Percentiles rank a stretch among this genome's conserved stretches.
These are phyloP conservation scores for Sphagnurus paluster DNA, from an alignment of 1,284 basidiomycete genomes.

Conservation along the genomic window DNA sequence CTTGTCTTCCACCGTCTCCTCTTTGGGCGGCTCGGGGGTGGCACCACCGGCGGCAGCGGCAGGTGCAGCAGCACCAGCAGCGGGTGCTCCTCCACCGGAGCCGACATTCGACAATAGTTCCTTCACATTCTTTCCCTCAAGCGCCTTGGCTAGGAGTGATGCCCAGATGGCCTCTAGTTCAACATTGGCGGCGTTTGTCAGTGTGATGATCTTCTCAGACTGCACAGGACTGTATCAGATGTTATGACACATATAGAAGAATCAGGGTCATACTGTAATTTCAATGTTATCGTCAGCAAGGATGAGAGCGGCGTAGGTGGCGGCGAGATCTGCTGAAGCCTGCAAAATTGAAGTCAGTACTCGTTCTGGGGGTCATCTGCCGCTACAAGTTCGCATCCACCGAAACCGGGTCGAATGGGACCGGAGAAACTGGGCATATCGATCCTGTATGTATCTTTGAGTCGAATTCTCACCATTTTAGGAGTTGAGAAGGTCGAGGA, in stretches of 20 bases:
- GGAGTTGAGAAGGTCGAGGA: conserved; percentile 12
- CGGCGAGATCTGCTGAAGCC: conserved; percentile 76
- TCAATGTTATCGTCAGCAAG: conserved; percentile 89
- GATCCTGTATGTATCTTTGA: conserved; percentile 1
- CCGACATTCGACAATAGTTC: conserved; percentile 93
- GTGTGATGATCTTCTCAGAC: conserved; percentile 88
- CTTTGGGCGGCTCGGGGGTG: conserved; percentile 61
- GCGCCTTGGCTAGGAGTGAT: conserved; percentile 92
- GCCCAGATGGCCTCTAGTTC: conserved; percentile 99
- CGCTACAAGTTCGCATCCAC: conserved; percentile 22
- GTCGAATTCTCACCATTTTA: conserved; percentile 22
- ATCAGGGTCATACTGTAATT: conserved; percentile 81
- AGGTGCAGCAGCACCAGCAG: conserved; percentile 59
- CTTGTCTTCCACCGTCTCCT: conserved; percentile 84
- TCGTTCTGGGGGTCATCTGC: conserved; percentile 21
- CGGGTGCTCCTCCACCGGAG: conserved; percentile 79
- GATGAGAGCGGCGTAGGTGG: conserved; percentile 81
- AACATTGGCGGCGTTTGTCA: conserved; percentile 82
- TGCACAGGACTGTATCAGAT: conserved; percentile 29
- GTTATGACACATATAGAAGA: not conserved
- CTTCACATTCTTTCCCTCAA: conserved; percentile 98
- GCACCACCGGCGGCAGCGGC: conserved; percentile 62
- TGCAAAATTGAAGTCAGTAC: conserved; percentile 17
- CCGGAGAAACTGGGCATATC: conserved; percentile 5
- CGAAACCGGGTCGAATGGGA: conserved; percentile 8